Base-by-base conservation (phyloP, 192 early-diverging fungal species). In the Gorgonomyces haynaldii region DNA sequence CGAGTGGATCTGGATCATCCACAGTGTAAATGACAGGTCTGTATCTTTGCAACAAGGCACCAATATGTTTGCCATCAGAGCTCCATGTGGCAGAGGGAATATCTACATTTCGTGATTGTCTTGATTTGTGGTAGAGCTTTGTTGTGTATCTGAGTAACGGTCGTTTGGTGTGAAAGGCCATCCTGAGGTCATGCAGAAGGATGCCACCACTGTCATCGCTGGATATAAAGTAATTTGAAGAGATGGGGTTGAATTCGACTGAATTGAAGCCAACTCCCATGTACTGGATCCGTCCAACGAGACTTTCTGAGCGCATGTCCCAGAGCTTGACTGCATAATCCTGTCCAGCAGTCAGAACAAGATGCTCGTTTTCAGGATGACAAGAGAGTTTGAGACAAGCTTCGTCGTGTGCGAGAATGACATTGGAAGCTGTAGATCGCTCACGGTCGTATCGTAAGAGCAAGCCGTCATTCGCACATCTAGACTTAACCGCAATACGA, bases 311-410 rank as follows among this genome's bases (percentile, higher is more conserved):
- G 22, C 44, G 22, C 9, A 25, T 25, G 17, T 45, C 44, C 44
- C 44, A 45, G 9, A 45, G 44, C 44, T 45, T 45, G 15, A 52
- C 20, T 2, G 50, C 29, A 16, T 29, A 37, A 28, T 52, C 50
- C 15, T 39, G 34, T 0, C 50, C 50, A 22, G 50, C 38, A 13
- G 50, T 40, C 22, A 52, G 35, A 12, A 37, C 17, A 1, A 37
- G 19, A 22, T 17, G 21, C 10, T 36, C 34, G 12, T 13, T 39
- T 8, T 16, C 8, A 15, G 44, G 44, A n/a, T 45, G 7, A 8
- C 7, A 25, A 16, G 50, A 52, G 9, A 52, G 4, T 19, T 25
- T 40, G 5, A 52, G 19, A 30, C 50, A 52, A 20, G 37, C 50
- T 0, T 52, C 50, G 5, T 37, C 4, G 20, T 52, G 50, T 10